These are phyloP conservation scores for Coemansia sp. DNA, from an alignment of 192 early-diverging fungal species.

Conservation along the genomic window DNA sequence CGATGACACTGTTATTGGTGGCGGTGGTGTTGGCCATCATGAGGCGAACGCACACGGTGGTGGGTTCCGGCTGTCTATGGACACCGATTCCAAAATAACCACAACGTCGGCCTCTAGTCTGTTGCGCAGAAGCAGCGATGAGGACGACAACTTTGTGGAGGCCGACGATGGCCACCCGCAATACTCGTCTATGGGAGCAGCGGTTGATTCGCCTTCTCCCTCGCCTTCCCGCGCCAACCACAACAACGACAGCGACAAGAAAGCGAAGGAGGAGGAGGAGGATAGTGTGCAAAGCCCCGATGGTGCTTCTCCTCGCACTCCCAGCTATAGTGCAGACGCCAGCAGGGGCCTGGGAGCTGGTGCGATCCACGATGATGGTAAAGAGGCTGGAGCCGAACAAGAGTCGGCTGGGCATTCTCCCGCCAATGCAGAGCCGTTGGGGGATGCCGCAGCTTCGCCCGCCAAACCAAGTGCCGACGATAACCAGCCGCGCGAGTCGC, in stretches of 20 bases:
- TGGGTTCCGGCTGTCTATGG: background rate
- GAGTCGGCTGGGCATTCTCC: background rate
- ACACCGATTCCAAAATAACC: constrained; percentile 6
- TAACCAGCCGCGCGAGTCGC: background rate
- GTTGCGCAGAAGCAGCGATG: constrained; percentile 10
- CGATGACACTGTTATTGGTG: background rate
- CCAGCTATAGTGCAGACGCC: background rate
- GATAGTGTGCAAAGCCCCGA: too few relatives aligned
- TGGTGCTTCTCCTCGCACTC: background rate
- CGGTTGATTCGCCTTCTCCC: too few relatives aligned
- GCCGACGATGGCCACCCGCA: constrained; percentile 20
- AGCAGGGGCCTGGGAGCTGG: too few relatives aligned
- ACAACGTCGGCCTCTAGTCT: constrained; percentile 7
- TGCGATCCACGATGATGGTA: background rate
- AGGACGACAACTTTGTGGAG: constrained; percentile 35
- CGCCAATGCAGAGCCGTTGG: too few relatives aligned
- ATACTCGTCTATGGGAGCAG: too few relatives aligned
- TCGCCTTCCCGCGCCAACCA: too few relatives aligned
- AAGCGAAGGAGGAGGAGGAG: too few relatives aligned
- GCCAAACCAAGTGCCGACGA: background rate
- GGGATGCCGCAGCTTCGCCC: too few relatives aligned
- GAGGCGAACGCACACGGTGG: background rate
- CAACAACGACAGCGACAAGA: too few relatives aligned
- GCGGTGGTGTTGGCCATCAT: too few relatives aligned
- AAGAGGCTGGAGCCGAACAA: background rate